Conservation (phyloP, 345 rosid species). For the Atalantia buxifolia region DNA sequence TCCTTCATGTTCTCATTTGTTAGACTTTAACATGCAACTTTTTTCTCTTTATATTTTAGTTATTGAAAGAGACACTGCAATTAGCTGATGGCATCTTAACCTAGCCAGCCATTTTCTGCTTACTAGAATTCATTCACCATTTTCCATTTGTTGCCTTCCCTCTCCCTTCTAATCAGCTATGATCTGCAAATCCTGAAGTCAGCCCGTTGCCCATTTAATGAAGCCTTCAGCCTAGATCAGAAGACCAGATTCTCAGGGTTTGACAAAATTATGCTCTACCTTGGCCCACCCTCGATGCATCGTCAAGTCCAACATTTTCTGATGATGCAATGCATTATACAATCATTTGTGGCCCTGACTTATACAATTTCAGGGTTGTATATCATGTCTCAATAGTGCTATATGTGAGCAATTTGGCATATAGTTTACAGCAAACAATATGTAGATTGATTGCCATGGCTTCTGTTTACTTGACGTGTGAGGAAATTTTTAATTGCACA, state of each 20-base stretch:
- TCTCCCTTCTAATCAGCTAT: constrained; percentile 32
- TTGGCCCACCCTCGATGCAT: constrained; percentile 26
- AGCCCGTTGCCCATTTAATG: constrained; percentile 28
- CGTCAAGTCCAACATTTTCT: constrained; percentile 23
- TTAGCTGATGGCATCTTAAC: constrained; percentile 25
- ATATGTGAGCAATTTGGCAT: constrained; percentile 10
- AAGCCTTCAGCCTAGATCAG: constrained; percentile 34
- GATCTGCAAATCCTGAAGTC: constrained; percentile 33
- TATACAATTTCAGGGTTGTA: constrained; percentile 12
- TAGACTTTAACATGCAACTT: constrained; percentile 6
- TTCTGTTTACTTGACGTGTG: constrained; percentile 6
- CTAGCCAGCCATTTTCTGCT: constrained; percentile 23
- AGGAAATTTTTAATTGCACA: constrained; percentile 13
- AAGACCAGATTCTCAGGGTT: constrained; percentile 27
- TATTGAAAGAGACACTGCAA: constrained; percentile 8
- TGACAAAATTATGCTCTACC: constrained; percentile 26
- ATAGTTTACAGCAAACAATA: constrained; percentile 7
- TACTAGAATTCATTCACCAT: constrained; percentile 31
- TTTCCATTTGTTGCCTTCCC: constrained; percentile 31
- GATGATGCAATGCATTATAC: constrained; percentile 32
- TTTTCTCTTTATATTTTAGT: constrained; percentile 3
- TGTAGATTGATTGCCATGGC: constrained; percentile 22
- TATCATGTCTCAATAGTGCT: not conserved
- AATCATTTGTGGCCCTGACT: constrained; percentile 26
- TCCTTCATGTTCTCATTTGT: not conserved